A percentile compares a stretch with the other conserved stretches of the same genome.
These are phyloP conservation scores for Jamesozyma rosinii DNA, from an alignment of 805 yeast genomes.

Conservation along the genomic window DNA sequence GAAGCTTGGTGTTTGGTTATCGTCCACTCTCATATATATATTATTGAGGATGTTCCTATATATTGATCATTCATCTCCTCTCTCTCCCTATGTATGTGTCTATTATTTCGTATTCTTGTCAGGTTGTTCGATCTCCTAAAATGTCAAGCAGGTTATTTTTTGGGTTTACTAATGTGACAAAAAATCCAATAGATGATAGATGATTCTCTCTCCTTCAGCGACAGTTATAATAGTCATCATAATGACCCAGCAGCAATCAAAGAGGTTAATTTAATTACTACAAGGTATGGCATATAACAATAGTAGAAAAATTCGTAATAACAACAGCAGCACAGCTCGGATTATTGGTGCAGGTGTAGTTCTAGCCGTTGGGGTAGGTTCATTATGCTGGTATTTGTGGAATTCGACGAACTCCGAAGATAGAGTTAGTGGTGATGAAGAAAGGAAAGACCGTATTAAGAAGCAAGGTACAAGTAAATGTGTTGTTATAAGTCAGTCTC, in stretches of 20 bases:
- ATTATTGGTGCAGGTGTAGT: slow-evolving; percentile 7
- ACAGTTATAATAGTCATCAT: too few species aligned
- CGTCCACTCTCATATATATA: neutral
- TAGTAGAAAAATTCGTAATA: neutral
- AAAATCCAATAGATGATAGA: too few species aligned
- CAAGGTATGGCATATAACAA: neutral
- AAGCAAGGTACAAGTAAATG: slow-evolving; percentile 9
- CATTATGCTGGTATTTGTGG: slow-evolving; percentile 7
- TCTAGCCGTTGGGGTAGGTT: slow-evolving; percentile 11
- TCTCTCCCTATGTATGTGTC: neutral
- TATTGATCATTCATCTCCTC: neutral
- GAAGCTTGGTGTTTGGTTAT: slow-evolving; percentile 14
- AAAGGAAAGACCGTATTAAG: neutral
- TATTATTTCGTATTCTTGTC: neutral
- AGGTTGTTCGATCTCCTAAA: neutral
- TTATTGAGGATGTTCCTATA: neutral
- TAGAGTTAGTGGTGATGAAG: neutral
- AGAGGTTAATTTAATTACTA: neutral
- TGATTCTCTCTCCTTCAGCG: too few species aligned
- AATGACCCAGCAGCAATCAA: too few species aligned
- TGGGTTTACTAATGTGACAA: too few species aligned
- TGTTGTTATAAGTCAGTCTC: slow-evolving; percentile 14
- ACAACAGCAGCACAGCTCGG: neutral
- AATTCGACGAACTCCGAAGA: neutral
- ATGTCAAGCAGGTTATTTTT: too few species aligned